A percentile compares a stretch with the other conserved stretches of the same genome.
Conservation (phyloP, 1,284 basidiomycete species). For the Phlebopus sp. region DNA sequence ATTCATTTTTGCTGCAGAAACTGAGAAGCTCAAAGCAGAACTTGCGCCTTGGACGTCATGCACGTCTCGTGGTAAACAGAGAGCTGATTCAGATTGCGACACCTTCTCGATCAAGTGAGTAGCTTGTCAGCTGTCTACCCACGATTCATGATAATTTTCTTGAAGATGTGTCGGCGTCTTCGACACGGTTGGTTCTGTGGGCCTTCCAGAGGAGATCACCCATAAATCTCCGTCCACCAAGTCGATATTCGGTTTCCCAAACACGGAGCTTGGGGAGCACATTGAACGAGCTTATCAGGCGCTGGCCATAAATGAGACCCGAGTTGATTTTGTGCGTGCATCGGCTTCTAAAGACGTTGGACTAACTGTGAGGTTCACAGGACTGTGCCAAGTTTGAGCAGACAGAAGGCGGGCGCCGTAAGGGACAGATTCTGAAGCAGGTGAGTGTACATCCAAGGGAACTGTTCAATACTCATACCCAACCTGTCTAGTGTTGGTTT, state of each 20-base stretch:
- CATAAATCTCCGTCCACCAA: slow-evolving; percentile 36
- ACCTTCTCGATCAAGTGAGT: slow-evolving; percentile 62
- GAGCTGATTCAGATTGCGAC: slow-evolving; percentile 44
- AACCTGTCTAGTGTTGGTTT: slow-evolving; percentile 59
- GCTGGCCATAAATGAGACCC: slow-evolving; percentile 61
- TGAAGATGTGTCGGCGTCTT: slow-evolving; percentile 67
- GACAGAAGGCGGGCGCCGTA: slow-evolving; percentile 47
- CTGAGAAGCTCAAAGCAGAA: slow-evolving; percentile 36
- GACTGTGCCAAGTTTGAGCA: slow-evolving; percentile 62
- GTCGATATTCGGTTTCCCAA: slow-evolving; percentile 62
- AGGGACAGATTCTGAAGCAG: slow-evolving; percentile 61
- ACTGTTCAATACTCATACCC: slow-evolving; percentile 1
- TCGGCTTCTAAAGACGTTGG: neutral
- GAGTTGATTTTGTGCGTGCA: slow-evolving; percentile 60
- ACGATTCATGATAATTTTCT: slow-evolving; percentile 6
- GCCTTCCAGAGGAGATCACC: slow-evolving; percentile 61
- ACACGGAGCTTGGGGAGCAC: slow-evolving; percentile 57
- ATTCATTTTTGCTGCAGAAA: slow-evolving; percentile 41
- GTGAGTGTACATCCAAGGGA: slow-evolving; percentile 30
- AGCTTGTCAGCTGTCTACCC: neutral
- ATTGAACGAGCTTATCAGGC: slow-evolving; percentile 64
- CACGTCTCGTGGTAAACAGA: slow-evolving; percentile 48
- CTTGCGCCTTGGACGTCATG: slow-evolving; percentile 52
- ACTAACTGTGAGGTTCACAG: slow-evolving; percentile 32
- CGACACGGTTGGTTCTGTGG: slow-evolving; percentile 69